Conservation (phyloP, 345 rosid species). For the Eucalyptus coolabah region DNA sequence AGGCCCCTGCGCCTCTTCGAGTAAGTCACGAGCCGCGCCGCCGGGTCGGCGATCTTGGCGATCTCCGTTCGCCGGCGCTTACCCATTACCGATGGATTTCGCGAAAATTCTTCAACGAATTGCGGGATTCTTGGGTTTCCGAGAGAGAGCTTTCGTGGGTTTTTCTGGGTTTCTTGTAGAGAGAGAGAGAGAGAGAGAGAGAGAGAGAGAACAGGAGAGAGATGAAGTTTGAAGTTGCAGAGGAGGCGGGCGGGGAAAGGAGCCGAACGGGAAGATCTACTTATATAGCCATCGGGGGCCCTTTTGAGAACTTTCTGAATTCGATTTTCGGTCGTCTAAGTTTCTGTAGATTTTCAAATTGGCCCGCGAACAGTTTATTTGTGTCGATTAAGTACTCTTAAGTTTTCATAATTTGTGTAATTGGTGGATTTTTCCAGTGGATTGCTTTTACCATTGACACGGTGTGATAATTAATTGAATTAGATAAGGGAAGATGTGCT, state of each 20-base stretch:
- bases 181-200: too few relatives aligned
- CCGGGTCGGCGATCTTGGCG: neutral
- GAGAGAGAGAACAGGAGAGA: too few relatives aligned
- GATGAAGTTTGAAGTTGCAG: neutral
- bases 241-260: neutral
- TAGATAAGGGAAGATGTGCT: rapidly evolving
- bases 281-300: too few relatives aligned
- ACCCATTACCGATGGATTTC: neutral
- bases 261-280: neutral
- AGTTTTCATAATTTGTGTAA: too few relatives aligned
- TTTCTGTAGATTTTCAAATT: rapidly evolving
- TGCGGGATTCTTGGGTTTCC: neutral
- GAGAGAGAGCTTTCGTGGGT: neutral
- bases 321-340: neutral
- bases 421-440: neutral
- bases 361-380: neutral
- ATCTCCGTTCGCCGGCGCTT: neutral
- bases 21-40: neutral
- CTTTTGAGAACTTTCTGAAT: neutral
- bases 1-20: neutral
- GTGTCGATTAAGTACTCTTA: neutral
- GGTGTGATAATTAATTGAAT: neutral
- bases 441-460: too few relatives aligned
- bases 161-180: neutral
- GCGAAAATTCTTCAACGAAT: rapidly evolving